A percentile compares a stretch with the other conserved stretches of the same genome.
phyloP scores from a whole-genome alignment of 2,329 filamentous ascomycete genomes.

The Alternaria ventricosa region DNA sequence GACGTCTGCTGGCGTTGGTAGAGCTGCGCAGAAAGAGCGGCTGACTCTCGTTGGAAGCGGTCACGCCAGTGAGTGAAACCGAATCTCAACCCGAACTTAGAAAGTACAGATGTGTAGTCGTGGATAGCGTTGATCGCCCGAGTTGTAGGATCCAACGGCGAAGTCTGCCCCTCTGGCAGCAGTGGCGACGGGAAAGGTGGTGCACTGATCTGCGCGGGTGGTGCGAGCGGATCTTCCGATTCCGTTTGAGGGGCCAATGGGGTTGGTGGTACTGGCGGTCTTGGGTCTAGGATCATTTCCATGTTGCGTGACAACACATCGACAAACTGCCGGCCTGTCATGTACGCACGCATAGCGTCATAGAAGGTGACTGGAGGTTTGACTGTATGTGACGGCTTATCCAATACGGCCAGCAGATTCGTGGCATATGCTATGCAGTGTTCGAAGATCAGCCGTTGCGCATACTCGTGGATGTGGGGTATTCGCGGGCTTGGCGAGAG shows the following conservation, averaged over 20 bases:
- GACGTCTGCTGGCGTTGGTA: conserved; percentile 44
- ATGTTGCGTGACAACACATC: conserved; percentile 62
- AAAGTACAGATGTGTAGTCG: conserved; percentile 55
- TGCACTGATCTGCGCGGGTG: conserved; percentile 32
- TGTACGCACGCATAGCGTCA: conserved; percentile 85
- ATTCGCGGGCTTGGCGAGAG: conserved; percentile 80
- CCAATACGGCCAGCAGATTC: conserved; percentile 71
- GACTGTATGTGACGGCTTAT: conserved; percentile 58
- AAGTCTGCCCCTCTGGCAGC: conserved; percentile 30
- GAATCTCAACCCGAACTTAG: conserved; percentile 55
- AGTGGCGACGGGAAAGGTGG: conserved; percentile 44
- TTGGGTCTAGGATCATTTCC: conserved; percentile 53
- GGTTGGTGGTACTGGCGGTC: conserved; percentile 50
- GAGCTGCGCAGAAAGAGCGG: conserved; percentile 50
- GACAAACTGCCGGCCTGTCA: conserved; percentile 65
- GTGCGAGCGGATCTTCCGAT: conserved; percentile 48
- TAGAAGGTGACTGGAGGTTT: conserved; percentile 81
- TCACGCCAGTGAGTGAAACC: conserved; percentile 59
- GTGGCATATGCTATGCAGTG: conserved; percentile 83
- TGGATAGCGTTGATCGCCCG: conserved; percentile 57
- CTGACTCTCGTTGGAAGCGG: conserved; percentile 55
- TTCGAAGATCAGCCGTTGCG: conserved; percentile 83
- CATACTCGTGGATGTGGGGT: conserved; percentile 76
- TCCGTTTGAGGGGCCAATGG: conserved; percentile 30
- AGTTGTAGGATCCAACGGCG: conserved; percentile 41